Percentiles rank a stretch among this genome's conserved stretches.
Evolutionary conservation across 345 rosid species (phyloP).

Genomic region (Trapa bicornis): DNA sequence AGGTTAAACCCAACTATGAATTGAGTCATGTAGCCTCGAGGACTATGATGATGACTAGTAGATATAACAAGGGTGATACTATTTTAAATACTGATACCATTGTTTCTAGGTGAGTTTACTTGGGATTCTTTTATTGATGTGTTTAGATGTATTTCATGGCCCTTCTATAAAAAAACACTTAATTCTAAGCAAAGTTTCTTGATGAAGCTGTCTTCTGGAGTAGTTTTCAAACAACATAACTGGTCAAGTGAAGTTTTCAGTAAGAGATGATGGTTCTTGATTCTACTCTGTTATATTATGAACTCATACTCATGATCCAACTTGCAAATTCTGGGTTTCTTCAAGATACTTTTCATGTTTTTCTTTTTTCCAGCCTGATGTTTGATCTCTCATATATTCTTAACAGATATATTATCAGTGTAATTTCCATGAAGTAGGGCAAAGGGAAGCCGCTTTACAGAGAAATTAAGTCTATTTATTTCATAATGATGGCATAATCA

Average conservation of each 20-base stretch:
- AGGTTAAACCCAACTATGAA: slow-evolving; percentile 93
- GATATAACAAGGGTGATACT: not conserved
- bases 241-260: not conserved
- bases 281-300: not conserved
- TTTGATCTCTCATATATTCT: not conserved
- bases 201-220: not conserved
- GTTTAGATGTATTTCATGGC: not conserved
- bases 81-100: slow-evolving; percentile 66
- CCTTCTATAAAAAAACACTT: not conserved
- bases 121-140: not conserved
- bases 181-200: too few relatives aligned
- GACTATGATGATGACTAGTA: slow-evolving; percentile 36
- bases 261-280: not conserved
- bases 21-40: slow-evolving; percentile 81
- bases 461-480: slow-evolving; percentile 39
- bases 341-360: not conserved
- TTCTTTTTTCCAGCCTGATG: not conserved
- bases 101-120: slow-evolving; percentile 50
- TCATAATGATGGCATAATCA: not conserved
- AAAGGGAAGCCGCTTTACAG: slow-evolving; percentile 75
- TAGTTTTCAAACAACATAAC: not conserved
- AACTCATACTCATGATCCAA: slow-evolving; percentile 46
- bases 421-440: slow-evolving; percentile 90
- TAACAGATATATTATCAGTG: slow-evolving; percentile 76
- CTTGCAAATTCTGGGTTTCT: not conserved